A percentile compares a stretch with the other conserved stretches of the same genome.
These are phyloP conservation scores for Solanum clarkiae DNA, from an alignment of 257 asterid species.

Conservation along the genomic window DNA sequence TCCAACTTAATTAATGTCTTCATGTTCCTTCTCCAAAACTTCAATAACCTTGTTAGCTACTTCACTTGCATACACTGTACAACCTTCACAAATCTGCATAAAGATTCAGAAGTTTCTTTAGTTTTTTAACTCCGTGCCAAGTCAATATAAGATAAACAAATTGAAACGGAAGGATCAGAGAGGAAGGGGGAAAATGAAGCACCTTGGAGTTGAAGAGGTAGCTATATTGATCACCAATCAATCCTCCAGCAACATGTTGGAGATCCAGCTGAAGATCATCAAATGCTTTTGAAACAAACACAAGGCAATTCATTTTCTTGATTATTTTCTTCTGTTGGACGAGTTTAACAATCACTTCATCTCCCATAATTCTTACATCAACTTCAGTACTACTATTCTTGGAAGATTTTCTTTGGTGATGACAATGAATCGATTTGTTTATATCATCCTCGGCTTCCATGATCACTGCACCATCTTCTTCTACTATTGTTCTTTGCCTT, in stretches of 20 bases:
- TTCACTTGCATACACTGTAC: background rate
- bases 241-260: slow-evolving; percentile 82
- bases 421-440: slow-evolving; percentile 15
- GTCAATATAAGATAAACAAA: background rate
- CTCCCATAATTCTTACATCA: slow-evolving; percentile 61
- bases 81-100: background rate
- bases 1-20: background rate
- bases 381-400: slow-evolving; percentile 36
- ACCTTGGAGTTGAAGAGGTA: slow-evolving; percentile 82
- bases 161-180: background rate
- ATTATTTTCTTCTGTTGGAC: slow-evolving; percentile 34
- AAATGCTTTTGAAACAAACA: slow-evolving; percentile 51
- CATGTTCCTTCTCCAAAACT: background rate
- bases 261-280: slow-evolving; percentile 79
- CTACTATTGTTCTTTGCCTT: slow-evolving; percentile 25
- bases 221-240: slow-evolving; percentile 69
- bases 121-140: background rate
- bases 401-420: slow-evolving; percentile 23
- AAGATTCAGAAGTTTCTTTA: background rate
- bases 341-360: slow-evolving; percentile 70
- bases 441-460: slow-evolving; percentile 18
- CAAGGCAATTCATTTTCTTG: slow-evolving; percentile 57
- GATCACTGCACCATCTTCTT: background rate
- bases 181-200: background rate
- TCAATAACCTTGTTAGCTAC: slow-evolving; percentile 1